Evolutionary conservation across 352 stramenopile genomes (phyloP).

Genomic region (Phytophthora constricta): DNA sequence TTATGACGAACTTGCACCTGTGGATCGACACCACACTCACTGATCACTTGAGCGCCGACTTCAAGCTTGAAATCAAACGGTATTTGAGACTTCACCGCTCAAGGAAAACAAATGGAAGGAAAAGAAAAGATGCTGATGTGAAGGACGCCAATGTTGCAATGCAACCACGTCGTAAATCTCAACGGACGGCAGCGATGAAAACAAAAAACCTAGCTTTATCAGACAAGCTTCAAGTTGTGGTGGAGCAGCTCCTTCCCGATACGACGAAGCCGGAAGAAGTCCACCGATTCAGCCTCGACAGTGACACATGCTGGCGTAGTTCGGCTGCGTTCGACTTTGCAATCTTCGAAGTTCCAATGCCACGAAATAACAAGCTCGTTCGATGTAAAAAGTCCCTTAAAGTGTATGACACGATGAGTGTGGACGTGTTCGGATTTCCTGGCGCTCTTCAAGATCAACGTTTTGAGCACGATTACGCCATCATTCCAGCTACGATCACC

Average conservation of each 20-base stretch:
- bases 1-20: constrained; percentile 45
- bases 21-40: constrained; percentile 28
- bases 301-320: constrained; percentile 37
- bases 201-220: constrained; percentile 26
- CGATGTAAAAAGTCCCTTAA: too few species aligned
- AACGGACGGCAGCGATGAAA: constrained; percentile 20
- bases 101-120: constrained; percentile 36
- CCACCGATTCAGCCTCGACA: constrained; percentile 30
- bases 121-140: constrained; percentile 9
- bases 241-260: constrained; percentile 15
- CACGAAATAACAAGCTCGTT: constrained; percentile 17
- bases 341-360: constrained; percentile 37
- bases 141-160: constrained; percentile 6
- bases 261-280: constrained; percentile 26
- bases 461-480: too few species aligned
- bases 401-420: too few species aligned
- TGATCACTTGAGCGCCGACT: constrained; percentile 35
- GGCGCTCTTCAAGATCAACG: too few species aligned
- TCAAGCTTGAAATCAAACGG: constrained; percentile 36
- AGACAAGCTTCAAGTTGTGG: constrained; percentile 15
- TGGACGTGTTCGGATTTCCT: too few species aligned
- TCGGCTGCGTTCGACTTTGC: constrained; percentile 37
- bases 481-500: too few species aligned
- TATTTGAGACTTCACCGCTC: constrained; percentile 27
- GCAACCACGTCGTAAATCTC: constrained; percentile 12